phyloP scores from a whole-genome alignment of 116 monocot genomes.

The Papilionanthe hybrid region DNA sequence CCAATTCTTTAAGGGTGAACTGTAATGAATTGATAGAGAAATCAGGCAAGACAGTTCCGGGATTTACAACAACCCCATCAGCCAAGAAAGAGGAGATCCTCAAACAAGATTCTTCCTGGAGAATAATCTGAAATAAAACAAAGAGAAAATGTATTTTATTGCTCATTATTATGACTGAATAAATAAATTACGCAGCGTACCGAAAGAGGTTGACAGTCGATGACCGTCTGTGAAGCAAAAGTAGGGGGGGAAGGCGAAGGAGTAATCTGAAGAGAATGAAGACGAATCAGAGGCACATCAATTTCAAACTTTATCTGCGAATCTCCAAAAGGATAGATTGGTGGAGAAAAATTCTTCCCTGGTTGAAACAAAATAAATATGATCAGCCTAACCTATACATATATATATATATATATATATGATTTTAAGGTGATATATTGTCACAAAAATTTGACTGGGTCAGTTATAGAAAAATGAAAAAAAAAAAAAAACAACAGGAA shows the following conservation, averaged over 20 bases:
- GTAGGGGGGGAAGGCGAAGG: constrained; percentile 82
- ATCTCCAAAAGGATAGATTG: constrained; percentile 85
- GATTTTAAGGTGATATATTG: background rate
- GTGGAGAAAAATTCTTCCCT: constrained; percentile 84
- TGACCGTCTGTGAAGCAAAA: constrained; percentile 86
- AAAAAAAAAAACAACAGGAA: constrained; percentile 5
- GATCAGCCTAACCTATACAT: background rate
- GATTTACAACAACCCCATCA: constrained; percentile 82
- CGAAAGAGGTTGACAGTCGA: constrained; percentile 82
- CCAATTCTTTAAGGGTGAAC: constrained; percentile 72
- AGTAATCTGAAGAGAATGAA: constrained; percentile 84
- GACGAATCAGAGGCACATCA: constrained; percentile 62
- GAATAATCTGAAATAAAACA: constrained; percentile 60
- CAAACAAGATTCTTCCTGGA: constrained; percentile 94
- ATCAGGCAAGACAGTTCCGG: constrained; percentile 69
- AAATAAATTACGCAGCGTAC: constrained; percentile 26
- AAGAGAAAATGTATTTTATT: background rate
- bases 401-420: too few species aligned
- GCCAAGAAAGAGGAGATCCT: constrained; percentile 90
- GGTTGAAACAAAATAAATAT: constrained; percentile 6
- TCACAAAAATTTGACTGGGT: background rate
- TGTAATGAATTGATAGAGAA: constrained; percentile 68
- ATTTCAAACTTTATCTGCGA: constrained; percentile 32
- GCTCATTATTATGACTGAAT: background rate
- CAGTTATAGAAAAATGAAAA: background rate